These are phyloP conservation scores for Globisporangium cystogenes DNA, from an alignment of 352 stramenopile species.

Conservation along the genomic window DNA sequence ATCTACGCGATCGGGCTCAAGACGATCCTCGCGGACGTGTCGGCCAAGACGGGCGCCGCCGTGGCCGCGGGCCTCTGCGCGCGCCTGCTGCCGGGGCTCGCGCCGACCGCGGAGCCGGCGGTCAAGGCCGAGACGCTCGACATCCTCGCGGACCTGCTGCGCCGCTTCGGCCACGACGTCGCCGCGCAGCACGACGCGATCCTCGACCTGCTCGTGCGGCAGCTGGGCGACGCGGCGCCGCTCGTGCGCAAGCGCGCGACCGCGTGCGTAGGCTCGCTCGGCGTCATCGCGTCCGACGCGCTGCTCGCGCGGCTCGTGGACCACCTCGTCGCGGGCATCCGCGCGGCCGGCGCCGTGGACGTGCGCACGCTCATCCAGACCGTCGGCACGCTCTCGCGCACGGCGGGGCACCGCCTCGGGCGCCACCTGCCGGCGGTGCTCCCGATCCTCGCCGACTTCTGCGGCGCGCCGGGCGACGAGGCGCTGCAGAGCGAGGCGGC, in stretches of 20 bases:
- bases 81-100: constrained; percentile 57
- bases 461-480: constrained; percentile 89
- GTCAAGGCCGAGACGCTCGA: constrained; percentile 95
- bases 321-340: constrained; percentile 89
- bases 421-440: constrained; percentile 95
- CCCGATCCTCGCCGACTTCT: constrained; percentile 95
- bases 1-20: constrained; percentile 99
- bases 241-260: constrained; percentile 96
- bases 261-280: constrained; percentile 92
- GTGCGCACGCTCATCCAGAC: constrained; percentile 95
- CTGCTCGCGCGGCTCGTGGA: constrained; percentile 93
- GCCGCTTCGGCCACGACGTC: constrained; percentile 92
- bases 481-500: constrained; percentile 91
- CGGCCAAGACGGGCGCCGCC: constrained; percentile 82
- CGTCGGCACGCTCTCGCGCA: constrained; percentile 95
- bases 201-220: constrained; percentile 83
- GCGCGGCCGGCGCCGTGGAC: constrained; percentile 67
- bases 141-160: constrained; percentile 95
- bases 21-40: constrained; percentile 94
- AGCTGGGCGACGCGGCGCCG: constrained; percentile 76
- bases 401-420: constrained; percentile 93
- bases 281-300: constrained; percentile 93
- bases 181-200: constrained; percentile 85
- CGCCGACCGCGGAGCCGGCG: constrained; percentile 61
- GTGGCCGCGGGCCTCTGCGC: constrained; percentile 73